phyloP scores from a whole-genome alignment of 2,329 filamentous ascomycete species.

The Fusarium caatingaense region DNA sequence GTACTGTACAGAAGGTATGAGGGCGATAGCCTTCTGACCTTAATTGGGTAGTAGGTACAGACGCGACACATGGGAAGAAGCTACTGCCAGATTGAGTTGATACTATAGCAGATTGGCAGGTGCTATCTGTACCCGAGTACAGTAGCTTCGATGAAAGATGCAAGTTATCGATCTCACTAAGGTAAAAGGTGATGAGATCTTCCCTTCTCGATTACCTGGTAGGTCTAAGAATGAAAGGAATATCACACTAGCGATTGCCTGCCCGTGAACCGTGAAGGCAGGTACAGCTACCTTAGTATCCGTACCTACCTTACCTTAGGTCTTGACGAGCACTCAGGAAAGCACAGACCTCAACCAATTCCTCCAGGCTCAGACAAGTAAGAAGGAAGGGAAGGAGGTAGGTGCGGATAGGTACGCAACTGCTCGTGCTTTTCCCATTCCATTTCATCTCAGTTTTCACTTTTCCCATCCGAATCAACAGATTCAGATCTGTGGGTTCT shows the following conservation, averaged over 20 bases:
- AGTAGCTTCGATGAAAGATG: constrained; percentile 1
- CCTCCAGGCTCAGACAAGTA: not conserved
- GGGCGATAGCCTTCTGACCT: not conserved
- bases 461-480: not conserved
- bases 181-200: not conserved
- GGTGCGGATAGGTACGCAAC: not conserved
- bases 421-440: not conserved
- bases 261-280: not conserved
- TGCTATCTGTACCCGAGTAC: not conserved
- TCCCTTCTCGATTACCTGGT: not conserved
- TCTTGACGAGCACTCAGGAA: not conserved
- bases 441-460: not conserved
- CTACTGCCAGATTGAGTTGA: constrained; percentile 1
- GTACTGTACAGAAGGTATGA: not conserved
- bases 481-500: not conserved
- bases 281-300: not conserved
- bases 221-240: not conserved
- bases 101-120: not conserved
- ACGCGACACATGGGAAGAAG: not conserved
- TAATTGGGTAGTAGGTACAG: constrained; percentile 1
- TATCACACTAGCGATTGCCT: not conserved
- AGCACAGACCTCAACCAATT: constrained; percentile 13
- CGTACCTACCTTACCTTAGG: not conserved
- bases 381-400: not conserved
- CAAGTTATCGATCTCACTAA: constrained; percentile 11